phyloP scores from a whole-genome alignment of 1,284 basidiomycete genomes.

The Papiliotrema terrestris region DNA sequence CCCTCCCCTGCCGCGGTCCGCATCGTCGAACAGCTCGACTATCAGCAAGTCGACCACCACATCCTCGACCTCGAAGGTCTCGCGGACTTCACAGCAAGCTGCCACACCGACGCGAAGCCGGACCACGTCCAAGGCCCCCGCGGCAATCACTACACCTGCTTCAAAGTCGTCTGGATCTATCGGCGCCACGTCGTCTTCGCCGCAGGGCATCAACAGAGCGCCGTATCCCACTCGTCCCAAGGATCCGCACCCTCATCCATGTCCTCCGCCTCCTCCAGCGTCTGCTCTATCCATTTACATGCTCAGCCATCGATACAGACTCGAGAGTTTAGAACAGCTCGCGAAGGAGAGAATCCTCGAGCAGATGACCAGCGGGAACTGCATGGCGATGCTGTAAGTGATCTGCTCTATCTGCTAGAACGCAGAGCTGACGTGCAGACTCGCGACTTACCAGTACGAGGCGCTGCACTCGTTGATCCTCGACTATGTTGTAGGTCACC shows the following conservation, averaged over 20 bases:
- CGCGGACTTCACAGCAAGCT: no score
- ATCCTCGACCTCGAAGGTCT: no score
- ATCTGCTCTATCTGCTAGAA: not conserved
- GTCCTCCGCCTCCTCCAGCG: slow-evolving; percentile 59
- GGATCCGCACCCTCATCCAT: slow-evolving; percentile 75
- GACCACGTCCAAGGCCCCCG: no score
- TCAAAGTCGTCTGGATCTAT: no score
- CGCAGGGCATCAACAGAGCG: not conserved
- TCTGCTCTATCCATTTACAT: slow-evolving; percentile 75
- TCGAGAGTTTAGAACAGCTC: slow-evolving; percentile 62
- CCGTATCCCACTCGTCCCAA: slow-evolving; percentile 11
- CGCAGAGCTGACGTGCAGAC: slow-evolving; percentile 9
- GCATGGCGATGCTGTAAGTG: slow-evolving; percentile 67
- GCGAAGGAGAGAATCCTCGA: slow-evolving; percentile 72
- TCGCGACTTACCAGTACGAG: slow-evolving; percentile 38
- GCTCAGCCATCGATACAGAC: slow-evolving; percentile 71
- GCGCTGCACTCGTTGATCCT: slow-evolving; percentile 33
- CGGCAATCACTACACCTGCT: no score
- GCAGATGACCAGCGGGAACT: slow-evolving; percentile 65
- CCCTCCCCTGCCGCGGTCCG: no score
- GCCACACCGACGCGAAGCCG: no score
- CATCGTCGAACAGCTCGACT: no score
- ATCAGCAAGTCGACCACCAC: no score
- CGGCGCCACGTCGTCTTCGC: no score
- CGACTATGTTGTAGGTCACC: slow-evolving; percentile 36